Conservation (phyloP, 208 protist genomes). For the Leishmania mexicana region DNA sequence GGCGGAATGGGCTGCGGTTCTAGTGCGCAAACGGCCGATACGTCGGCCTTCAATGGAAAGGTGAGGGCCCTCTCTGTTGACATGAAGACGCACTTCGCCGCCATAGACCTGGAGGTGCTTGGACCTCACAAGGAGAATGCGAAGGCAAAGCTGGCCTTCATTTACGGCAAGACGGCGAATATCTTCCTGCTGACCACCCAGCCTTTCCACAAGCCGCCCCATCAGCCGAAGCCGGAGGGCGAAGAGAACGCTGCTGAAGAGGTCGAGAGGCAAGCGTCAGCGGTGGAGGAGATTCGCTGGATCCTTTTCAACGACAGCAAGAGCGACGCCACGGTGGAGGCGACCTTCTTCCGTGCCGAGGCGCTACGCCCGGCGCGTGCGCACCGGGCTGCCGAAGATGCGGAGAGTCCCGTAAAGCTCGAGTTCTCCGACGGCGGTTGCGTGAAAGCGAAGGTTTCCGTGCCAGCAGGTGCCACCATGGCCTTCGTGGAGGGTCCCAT, state of each 20-base stretch:
- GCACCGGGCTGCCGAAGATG: not conserved
- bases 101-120: constrained; percentile 18
- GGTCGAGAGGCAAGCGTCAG: constrained; percentile 2
- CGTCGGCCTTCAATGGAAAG: not conserved
- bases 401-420: constrained; percentile 1
- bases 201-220: constrained; percentile 9
- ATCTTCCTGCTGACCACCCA: constrained; percentile 32
- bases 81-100: constrained; percentile 30
- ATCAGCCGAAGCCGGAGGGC: not conserved
- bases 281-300: constrained; percentile 31
- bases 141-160: constrained; percentile 13
- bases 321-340: constrained; percentile 34
- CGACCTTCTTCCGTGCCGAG: constrained; percentile 43
- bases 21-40: constrained; percentile 14
- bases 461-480: constrained; percentile 31
- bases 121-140: constrained; percentile 32
- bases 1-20: constrained; percentile 25
- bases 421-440: constrained; percentile 11
- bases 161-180: constrained; percentile 21
- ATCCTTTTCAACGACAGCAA: constrained; percentile 50
- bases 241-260: not conserved
- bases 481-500: constrained; percentile 39
- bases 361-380: constrained; percentile 17
- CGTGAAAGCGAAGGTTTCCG: constrained; percentile 18
- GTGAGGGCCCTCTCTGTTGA: constrained; percentile 13